Conservation (phyloP, 2,329 filamentous ascomycete genomes). For the Fusarium cicatricum region DNA sequence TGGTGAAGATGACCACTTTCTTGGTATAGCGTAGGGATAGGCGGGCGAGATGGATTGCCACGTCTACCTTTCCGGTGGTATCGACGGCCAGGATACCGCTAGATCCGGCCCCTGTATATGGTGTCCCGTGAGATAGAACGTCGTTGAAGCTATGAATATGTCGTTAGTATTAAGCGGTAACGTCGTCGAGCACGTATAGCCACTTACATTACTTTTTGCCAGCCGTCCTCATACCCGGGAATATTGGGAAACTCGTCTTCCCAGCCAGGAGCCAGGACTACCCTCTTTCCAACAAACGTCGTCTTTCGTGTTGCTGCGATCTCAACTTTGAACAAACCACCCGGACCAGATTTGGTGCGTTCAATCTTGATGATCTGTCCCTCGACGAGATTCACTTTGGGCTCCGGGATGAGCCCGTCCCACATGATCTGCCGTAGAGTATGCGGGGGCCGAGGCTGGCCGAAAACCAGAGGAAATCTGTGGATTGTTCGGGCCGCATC, state of each 20-base stretch:
- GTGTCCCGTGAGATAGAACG: background rate
- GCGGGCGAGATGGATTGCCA: background rate
- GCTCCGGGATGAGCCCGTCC: background rate
- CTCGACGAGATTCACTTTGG: background rate
- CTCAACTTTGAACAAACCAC: background rate
- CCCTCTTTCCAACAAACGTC: background rate
- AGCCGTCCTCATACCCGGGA: background rate
- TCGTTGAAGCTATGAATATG: background rate
- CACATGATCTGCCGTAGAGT: background rate
- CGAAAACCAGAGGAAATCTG: background rate
- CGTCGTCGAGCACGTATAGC: background rate
- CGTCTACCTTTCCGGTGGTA: background rate
- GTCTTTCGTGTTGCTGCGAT: background rate
- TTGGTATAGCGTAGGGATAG: background rate
- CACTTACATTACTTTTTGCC: background rate
- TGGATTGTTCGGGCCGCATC: background rate
- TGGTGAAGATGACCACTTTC: background rate
- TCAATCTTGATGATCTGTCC: background rate
- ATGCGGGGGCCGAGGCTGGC: no score
- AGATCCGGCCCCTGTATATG: background rate
- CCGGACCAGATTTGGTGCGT: background rate
- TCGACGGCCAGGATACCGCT: background rate
- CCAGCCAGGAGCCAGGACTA: background rate
- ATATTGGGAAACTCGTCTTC: background rate
- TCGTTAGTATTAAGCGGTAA: background rate